Evolutionary conservation across 805 yeast species (phyloP), one percentile per base, ranked within the genome.

Genomic region (Candida vaughaniae): DNA sequence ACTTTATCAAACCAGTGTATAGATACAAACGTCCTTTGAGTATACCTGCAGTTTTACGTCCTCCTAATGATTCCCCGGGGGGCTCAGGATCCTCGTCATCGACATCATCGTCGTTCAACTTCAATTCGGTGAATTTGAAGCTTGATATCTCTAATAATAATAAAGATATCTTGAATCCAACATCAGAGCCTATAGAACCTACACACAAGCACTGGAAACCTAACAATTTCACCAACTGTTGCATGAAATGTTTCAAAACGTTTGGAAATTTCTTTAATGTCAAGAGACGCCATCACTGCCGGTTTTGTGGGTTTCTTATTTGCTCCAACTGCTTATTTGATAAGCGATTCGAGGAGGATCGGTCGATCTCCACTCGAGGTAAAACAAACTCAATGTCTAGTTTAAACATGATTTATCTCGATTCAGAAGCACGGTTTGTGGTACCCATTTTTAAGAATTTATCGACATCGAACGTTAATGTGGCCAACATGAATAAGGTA

Each of bases 171-270:
- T 5, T 18, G 9, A 19, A 29, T 18, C 19, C 19, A 9, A 9
- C 16, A 6, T 19, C 22, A 3, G 39, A 36, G 22, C 39, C 39
- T 12, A 19, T 39, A 30, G 79, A 73, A 45, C 80, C 80, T 11
- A 69, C 75, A 7, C 78, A 69, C 36, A 51, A 55, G 10, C 80
- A 75, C 51, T 77, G 82, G 82, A 67, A 67, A 42, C 71, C 75
- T 15, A 69, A 76, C 52, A 49, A 47, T 30, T 54, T 51, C 35
- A 52, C 69, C n/a, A 45, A 52, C 35, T 57, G 58, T 33, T 77
- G 82, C 53, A 55, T 62, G 64, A 58, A 58, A 39, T 67, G 73
- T 41, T 63, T 66, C 40, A 55, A 54, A 22, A 48, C 49, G 7
- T 66, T 67, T 41, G 41, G 41, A 8, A 38, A 29, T 16, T 58